Base-by-base conservation (phyloP, 2,329 filamentous ascomycete genomes). In the Acarospora socialis region DNA sequence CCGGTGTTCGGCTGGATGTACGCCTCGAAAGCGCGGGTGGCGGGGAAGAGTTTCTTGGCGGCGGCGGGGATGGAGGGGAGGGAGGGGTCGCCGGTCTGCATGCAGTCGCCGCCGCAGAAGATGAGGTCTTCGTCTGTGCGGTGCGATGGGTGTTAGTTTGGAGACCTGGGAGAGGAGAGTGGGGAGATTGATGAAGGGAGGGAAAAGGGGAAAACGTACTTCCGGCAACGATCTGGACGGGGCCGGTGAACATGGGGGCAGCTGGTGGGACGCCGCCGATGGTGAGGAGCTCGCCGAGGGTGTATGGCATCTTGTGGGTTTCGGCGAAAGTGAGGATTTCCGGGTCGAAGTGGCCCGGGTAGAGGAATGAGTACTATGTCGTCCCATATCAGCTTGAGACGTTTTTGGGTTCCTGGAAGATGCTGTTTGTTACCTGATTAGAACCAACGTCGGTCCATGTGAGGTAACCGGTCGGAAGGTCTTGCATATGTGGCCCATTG, bases 31-130 rank as follows among this genome's bases (percentile, higher is more conserved):
- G 65, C 57, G 9, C 63, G 53, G 1, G 33, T 27, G 5, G 12
- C 28, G 2, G 56, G 53, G 42, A 71, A 68, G 18, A 51, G 51
- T 25, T 39, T 30, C 30, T 43, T 47, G 0, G 61, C 63, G 14
- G 48, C 46, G 7, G 56, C 61, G 1, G 66, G 61, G 25, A 71
- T 59, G 17, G 55, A 60, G 1, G 50, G 42, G 32, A 52, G 41
- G 5, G 51, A 43, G 1, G 58, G 48, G 23, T 49, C 41, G 9
- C 52, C 55, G 0, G 62, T 67, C 13, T 51, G 55, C 3, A 56
- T 45, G 52, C 72, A 77, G 49, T 77, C 65, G 16, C 70, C 68
- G 3, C 72, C 73, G 37, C 74, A 78, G 49, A 71, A 77, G 4
- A 67, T 63, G 7, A 66, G 36, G 29, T 73, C 65, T 8, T 50